Conservation (phyloP, 257 asterid genomes). For the Jasminum sambac region DNA sequence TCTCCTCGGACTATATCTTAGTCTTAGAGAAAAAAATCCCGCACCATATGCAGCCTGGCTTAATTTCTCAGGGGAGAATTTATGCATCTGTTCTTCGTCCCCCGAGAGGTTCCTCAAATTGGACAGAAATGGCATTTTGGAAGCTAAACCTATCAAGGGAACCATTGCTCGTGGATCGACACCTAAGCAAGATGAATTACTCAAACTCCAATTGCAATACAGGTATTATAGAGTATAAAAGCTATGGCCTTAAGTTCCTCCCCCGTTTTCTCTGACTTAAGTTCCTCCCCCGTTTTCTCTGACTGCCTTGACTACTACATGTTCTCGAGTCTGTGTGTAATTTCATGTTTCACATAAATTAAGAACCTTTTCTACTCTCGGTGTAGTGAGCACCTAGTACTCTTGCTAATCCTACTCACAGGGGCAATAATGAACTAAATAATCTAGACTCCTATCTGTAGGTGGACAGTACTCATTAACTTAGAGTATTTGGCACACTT, state of each 20-base stretch:
- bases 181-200: conserved; percentile 62
- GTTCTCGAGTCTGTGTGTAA: background rate
- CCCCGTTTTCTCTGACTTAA: too few species aligned
- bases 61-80: conserved; percentile 64
- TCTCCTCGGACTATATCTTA: conserved; percentile 65
- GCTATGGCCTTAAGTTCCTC: background rate
- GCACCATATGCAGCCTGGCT: conserved; percentile 99
- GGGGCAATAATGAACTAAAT: too few species aligned
- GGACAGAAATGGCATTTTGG: conserved; percentile 75
- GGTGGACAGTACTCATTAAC: too few species aligned
- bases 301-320: background rate
- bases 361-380: background rate
- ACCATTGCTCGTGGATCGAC: conserved; percentile 88
- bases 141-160: conserved; percentile 97
- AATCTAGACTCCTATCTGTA: too few species aligned
- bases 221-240: conserved; percentile 60
- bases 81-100: conserved; percentile 82
- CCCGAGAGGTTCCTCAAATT: conserved; percentile 91
- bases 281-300: too few species aligned
- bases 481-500: too few species aligned
- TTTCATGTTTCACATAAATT: background rate
- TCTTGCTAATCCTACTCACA: too few species aligned
- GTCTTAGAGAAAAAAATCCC: conserved; percentile 79
- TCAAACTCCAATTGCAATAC: conserved; percentile 69
- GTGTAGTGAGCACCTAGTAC: background rate